These are phyloP conservation scores for Auriscalpium vulgare DNA, from an alignment of 768 basidiomycete species.

Conservation along the genomic window DNA sequence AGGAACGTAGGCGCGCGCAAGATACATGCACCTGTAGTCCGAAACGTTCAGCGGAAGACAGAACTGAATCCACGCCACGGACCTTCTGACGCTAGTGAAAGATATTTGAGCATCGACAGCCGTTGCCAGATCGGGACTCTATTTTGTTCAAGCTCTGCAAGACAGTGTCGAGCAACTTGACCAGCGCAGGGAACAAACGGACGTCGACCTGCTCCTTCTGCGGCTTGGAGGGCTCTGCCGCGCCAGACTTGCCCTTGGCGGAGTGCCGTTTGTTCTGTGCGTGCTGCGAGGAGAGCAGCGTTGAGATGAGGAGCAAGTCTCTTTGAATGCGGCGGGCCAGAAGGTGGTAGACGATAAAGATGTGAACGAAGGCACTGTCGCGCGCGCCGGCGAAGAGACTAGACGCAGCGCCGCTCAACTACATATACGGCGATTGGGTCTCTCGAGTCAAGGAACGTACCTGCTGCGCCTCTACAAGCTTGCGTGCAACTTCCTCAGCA, in stretches of 20 bases:
- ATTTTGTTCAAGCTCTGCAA: slow-evolving; percentile 82
- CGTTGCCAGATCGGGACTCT: slow-evolving; percentile 73
- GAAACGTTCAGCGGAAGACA: not conserved
- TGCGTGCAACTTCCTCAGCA: slow-evolving; percentile 77
- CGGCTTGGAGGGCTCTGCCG: slow-evolving; percentile 17
- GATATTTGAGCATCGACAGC: slow-evolving; percentile 71
- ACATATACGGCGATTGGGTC: slow-evolving; percentile 3
- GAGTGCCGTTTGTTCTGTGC: slow-evolving; percentile 16
- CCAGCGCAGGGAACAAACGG: slow-evolving; percentile 75
- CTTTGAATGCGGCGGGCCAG: slow-evolving; percentile 83
- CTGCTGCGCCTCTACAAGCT: slow-evolving; percentile 76
- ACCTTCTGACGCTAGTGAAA: slow-evolving; percentile 76
- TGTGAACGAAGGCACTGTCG: slow-evolving; percentile 79
- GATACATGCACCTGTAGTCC: slow-evolving; percentile 54
- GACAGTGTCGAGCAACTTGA: slow-evolving; percentile 82
- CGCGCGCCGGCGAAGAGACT: slow-evolving; percentile 40
- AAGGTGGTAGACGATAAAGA: slow-evolving; percentile 82
- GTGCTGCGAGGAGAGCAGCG: slow-evolving; percentile 43
- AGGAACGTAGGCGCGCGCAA: slow-evolving; percentile 66
- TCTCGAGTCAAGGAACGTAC: slow-evolving; percentile 28
- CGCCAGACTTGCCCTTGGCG: slow-evolving; percentile 9
- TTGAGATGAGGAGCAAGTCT: slow-evolving; percentile 72
- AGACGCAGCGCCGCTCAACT: slow-evolving; percentile 36
- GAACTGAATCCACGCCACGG: slow-evolving; percentile 7
- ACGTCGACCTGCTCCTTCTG: slow-evolving; percentile 50